Evolutionary conservation across 495 filamentous ascomycete species (phyloP).

Genomic region (Aspergillus haitiensis): DNA sequence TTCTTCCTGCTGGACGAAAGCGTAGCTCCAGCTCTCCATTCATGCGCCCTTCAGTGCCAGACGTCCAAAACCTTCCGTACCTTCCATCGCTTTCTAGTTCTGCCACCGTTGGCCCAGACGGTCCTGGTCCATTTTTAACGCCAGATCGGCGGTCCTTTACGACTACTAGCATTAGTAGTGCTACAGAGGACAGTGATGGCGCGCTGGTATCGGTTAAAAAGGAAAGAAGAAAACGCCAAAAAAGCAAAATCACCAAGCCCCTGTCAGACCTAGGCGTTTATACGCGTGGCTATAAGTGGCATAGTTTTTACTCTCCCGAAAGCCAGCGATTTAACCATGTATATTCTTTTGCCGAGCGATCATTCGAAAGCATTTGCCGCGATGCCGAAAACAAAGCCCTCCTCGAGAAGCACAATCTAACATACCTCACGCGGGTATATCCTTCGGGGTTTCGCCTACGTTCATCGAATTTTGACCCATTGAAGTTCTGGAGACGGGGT

Average conservation of each 20-base stretch:
- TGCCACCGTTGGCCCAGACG: conserved; percentile 49
- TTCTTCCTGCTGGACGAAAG: conserved; percentile 60
- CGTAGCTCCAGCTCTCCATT: conserved; percentile 81
- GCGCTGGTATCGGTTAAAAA: conserved; percentile 42
- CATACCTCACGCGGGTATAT: conserved; percentile 90
- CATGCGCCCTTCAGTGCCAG: conserved; percentile 54
- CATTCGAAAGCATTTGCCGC: conserved; percentile 74
- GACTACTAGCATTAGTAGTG: conserved; percentile 58
- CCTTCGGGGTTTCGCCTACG: conserved; percentile 74
- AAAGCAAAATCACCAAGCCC: conserved; percentile 80
- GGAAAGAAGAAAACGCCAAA: conserved; percentile 60
- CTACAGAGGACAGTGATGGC: conserved; percentile 64
- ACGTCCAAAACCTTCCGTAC: conserved; percentile 52
- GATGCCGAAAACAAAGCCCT: conserved; percentile 66
- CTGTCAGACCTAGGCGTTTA: conserved; percentile 89
- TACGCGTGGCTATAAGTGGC: conserved; percentile 81
- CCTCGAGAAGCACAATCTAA: conserved; percentile 87
- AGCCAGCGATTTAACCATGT: conserved; percentile 87
- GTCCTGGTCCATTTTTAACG: conserved; percentile 44
- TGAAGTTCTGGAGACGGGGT: conserved; percentile 88
- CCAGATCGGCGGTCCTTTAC: conserved; percentile 54
- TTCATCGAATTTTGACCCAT: conserved; percentile 90
- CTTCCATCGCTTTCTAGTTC: conserved; percentile 61
- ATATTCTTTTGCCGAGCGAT: conserved; percentile 86
- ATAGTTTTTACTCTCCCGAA: conserved; percentile 69